These are phyloP conservation scores for Speleostelium caveatum DNA, from an alignment of 78 protist genomes.

Conservation along the genomic window DNA sequence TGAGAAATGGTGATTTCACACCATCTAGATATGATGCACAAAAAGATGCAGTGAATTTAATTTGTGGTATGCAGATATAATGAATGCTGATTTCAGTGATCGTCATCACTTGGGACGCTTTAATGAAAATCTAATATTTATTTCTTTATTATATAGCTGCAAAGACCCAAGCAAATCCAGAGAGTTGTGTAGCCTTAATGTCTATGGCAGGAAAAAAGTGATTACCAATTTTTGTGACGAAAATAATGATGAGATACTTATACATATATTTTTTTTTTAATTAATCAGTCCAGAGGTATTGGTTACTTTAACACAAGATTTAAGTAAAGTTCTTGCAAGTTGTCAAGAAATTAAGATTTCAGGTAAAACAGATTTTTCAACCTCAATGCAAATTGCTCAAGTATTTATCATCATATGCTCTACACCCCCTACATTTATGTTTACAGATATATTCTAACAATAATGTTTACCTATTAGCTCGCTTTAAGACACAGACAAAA, in stretches of 20 bases:
- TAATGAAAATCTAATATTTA: not conserved
- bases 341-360: conserved; percentile 15
- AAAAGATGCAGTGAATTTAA: conserved; percentile 87
- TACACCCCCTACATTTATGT: not conserved
- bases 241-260: not conserved
- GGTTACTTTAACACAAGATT: conserved; percentile 86
- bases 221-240: not conserved
- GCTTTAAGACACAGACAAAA: conserved; percentile 94
- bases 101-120: not conserved
- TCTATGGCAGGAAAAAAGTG: conserved; percentile 82
- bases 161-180: conserved; percentile 87
- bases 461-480: conserved; percentile 48
- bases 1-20: conserved; percentile 93
- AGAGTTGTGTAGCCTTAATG: conserved; percentile 84
- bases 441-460: not conserved
- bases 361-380: conserved; percentile 55
- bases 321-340: conserved; percentile 61
- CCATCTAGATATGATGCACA: conserved; percentile 91
- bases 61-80: conserved; percentile 60
- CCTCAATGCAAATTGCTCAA: conserved; percentile 81
- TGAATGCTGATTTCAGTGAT: not conserved
- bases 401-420: conserved; percentile 5
- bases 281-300: conserved; percentile 78
- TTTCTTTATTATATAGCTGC: conserved; percentile 33
- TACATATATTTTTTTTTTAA: not conserved